A percentile compares a stretch with the other conserved stretches of the same genome.
Evolutionary conservation across 305 asterid genomes (phyloP).

Genomic region (Solanum chacoense): DNA sequence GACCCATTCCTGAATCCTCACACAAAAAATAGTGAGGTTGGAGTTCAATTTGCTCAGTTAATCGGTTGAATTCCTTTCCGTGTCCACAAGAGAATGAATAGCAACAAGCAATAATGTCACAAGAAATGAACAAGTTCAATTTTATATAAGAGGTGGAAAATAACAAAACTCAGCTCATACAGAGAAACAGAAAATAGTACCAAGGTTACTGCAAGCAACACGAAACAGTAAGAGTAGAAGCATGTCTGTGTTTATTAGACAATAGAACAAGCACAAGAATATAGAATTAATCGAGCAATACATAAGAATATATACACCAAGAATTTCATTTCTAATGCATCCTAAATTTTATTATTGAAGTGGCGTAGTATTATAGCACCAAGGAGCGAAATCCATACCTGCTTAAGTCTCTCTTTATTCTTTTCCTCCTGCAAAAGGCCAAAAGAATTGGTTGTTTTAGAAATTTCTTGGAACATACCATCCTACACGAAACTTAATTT

Average conservation of each 20-base stretch:
- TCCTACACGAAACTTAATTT: background rate
- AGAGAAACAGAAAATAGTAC: background rate
- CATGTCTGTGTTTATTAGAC: background rate
- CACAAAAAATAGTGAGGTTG: background rate
- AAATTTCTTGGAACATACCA: background rate
- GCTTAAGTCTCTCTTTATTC: constrained; percentile 48
- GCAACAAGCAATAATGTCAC: background rate
- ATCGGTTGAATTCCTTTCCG: background rate
- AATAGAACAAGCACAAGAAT: background rate
- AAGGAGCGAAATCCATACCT: constrained; percentile 36
- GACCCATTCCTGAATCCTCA: background rate
- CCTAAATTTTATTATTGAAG: background rate
- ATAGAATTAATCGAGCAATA: background rate
- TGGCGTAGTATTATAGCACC: background rate
- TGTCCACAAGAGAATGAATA: background rate
- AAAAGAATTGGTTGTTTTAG: background rate
- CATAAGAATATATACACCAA: background rate
- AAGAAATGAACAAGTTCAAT: background rate
- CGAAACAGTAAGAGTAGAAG: background rate
- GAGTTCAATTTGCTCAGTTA: background rate
- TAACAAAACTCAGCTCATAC: background rate
- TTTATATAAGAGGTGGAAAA: background rate
- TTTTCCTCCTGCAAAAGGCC: constrained; percentile 52
- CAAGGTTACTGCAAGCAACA: background rate
- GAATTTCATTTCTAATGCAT: background rate